These are phyloP conservation scores for Wilhelminamyces savonicus DNA, from an alignment of 805 yeast genomes.

Conservation along the genomic window DNA sequence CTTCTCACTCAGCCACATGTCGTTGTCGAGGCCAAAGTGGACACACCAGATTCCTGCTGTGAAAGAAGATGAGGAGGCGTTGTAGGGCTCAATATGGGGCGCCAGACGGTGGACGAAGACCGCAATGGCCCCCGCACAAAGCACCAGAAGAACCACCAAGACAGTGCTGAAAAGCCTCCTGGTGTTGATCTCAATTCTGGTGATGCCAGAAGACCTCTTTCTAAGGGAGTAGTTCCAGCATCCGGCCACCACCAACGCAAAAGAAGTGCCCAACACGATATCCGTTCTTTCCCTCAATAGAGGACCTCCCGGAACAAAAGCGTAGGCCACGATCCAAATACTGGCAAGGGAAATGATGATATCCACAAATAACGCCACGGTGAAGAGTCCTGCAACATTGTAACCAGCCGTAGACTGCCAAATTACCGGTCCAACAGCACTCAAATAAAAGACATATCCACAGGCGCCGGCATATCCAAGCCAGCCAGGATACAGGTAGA, in stretches of 20 bases:
- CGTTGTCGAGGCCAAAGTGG: conserved; percentile 95
- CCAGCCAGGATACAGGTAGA: conserved; percentile 60
- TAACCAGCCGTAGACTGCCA: conserved; percentile 52
- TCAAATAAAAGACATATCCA: conserved; percentile 52
- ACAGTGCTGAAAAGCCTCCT: conserved; percentile 15
- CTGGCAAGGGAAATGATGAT: conserved; percentile 65
- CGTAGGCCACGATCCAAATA: conserved; percentile 97
- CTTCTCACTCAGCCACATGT: conserved; percentile 94
- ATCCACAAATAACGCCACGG: conserved; percentile 42
- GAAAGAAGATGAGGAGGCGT: conserved; percentile 52
- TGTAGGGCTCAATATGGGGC: conserved; percentile 50
- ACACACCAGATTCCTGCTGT: conserved; percentile 99
- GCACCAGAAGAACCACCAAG: conserved; percentile 30
- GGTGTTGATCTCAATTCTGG: conserved; percentile 13
- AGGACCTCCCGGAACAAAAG: conserved; percentile 95
- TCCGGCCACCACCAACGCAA: conserved; percentile 48
- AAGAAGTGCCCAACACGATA: conserved; percentile 55
- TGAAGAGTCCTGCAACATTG: conserved; percentile 50
- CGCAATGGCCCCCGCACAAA: conserved; percentile 49
- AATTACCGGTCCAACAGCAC: conserved; percentile 54
- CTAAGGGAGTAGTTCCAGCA: conserved; percentile 32
- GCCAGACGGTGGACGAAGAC: conserved; percentile 52
- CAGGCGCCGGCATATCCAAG: conserved; percentile 70
- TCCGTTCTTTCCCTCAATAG: conserved; percentile 84
- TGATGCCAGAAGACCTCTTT: conserved; percentile 14